Percentiles rank a stretch among this genome's conserved stretches.
Conservation (phyloP, 2,329 filamentous ascomycete genomes). For the Aspergillus fischeri region DNA sequence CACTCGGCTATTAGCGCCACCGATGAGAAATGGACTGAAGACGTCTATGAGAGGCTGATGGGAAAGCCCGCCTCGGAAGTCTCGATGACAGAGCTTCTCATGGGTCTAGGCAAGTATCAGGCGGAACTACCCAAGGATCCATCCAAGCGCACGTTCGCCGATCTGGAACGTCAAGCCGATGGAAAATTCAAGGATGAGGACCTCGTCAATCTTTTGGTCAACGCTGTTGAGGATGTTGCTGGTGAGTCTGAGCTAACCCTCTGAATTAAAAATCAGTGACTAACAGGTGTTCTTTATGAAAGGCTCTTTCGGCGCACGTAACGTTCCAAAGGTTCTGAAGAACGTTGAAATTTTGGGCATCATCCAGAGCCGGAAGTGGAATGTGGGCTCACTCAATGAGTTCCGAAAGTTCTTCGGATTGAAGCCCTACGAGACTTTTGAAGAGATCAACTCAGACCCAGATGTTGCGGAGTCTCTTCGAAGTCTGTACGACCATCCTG, state of each 20-base stretch:
- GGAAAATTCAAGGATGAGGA: constrained; percentile 73
- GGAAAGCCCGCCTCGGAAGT: constrained; percentile 56
- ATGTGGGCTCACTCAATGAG: constrained; percentile 74
- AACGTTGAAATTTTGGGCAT: constrained; percentile 79
- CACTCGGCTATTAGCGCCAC: constrained; percentile 72
- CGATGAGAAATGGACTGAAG: constrained; percentile 77
- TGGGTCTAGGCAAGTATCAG: constrained; percentile 61
- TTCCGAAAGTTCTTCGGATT: constrained; percentile 79
- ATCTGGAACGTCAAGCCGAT: constrained; percentile 60
- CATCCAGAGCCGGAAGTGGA: constrained; percentile 71
- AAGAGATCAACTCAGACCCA: constrained; percentile 78
- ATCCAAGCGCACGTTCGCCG: constrained; percentile 62
- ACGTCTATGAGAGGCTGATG: constrained; percentile 62
- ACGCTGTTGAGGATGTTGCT: constrained; percentile 66
- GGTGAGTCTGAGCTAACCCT: constrained; percentile 8
- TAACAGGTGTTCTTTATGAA: background rate
- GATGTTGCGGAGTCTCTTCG: constrained; percentile 62
- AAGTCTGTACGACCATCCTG: constrained; percentile 65
- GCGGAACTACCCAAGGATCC: constrained; percentile 61
- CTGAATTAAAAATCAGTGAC: background rate
- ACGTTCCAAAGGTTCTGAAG: constrained; percentile 69
- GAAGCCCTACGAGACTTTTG: constrained; percentile 70
- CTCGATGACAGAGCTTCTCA: constrained; percentile 57
- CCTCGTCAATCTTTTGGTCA: constrained; percentile 64
- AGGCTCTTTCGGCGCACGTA: constrained; percentile 67